Conservation (phyloP, 176 grass and related monocot species). For the Ensete ventricosum region DNA sequence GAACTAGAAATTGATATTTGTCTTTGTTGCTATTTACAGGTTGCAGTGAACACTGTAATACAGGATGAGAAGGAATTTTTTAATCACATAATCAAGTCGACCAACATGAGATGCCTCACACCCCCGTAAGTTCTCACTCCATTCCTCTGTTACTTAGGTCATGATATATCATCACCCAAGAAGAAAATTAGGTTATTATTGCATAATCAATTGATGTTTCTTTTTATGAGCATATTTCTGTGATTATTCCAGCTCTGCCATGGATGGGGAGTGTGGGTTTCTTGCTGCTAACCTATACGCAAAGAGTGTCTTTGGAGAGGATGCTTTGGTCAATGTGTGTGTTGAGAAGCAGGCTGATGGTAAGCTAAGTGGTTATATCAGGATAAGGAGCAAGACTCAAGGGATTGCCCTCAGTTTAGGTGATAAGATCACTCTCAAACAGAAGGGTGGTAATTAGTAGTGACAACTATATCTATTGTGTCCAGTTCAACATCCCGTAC, state of each 20-base stretch:
- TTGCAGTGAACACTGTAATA: constrained; percentile 14
- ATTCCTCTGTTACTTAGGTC: background rate
- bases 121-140: constrained; percentile 4
- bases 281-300: constrained; percentile 10
- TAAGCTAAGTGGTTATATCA: constrained; percentile 32
- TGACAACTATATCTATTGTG: background rate
- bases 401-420: constrained; percentile 24
- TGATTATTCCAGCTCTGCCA: constrained; percentile 22
- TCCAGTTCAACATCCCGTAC: background rate
- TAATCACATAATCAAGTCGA: constrained; percentile 18
- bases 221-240: too few species aligned
- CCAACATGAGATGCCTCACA: constrained; percentile 20
- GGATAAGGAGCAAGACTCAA: constrained; percentile 38
- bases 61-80: constrained; percentile 12
- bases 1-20: background rate
- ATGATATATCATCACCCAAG: background rate
- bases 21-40: constrained; percentile 7
- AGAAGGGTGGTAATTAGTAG: constrained; percentile 11
- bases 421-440: constrained; percentile 15
- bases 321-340: constrained; percentile 12
- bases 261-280: constrained; percentile 32
- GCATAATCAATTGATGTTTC: constrained; percentile 3
- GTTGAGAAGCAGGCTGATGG: constrained; percentile 34
- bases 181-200: background rate
- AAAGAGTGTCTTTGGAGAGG: constrained; percentile 16